Evolutionary conservation across 805 yeast species (phyloP).

Genomic region (Hanseniaspora occidentalis): DNA sequence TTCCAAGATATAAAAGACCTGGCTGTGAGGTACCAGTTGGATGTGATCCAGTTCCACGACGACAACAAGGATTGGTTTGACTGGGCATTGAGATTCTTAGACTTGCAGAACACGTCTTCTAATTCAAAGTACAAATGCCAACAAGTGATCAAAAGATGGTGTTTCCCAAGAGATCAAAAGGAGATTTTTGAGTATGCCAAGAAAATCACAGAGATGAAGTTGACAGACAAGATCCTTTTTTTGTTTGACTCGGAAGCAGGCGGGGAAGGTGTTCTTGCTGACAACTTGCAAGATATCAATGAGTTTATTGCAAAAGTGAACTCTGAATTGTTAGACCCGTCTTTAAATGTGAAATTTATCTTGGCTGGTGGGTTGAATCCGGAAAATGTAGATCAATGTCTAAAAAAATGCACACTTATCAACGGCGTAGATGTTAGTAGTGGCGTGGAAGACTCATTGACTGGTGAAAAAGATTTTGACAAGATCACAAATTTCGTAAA

Average conservation of each 20-base stretch:
- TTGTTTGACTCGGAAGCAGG: constrained; percentile 82
- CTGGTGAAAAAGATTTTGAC: constrained; percentile 55
- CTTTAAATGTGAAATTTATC: constrained; percentile 28
- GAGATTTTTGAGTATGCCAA: constrained; percentile 7
- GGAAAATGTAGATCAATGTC: constrained; percentile 51
- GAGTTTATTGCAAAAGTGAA: constrained; percentile 23
- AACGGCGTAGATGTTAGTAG: constrained; percentile 91
- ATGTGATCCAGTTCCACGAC: constrained; percentile 85
- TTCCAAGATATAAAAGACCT: constrained; percentile 42
- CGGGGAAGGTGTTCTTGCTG: constrained; percentile 72
- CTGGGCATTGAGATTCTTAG: background rate
- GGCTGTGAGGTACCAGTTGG: constrained; percentile 36
- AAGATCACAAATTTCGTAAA: constrained; percentile 51
- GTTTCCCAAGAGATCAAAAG: constrained; percentile 40
- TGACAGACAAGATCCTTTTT: constrained; percentile 36
- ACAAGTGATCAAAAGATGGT: constrained; percentile 59
- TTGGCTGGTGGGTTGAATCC: constrained; percentile 88
- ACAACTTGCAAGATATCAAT: constrained; percentile 49
- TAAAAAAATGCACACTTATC: constrained; percentile 36
- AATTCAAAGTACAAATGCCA: constrained; percentile 28
- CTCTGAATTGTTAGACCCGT: background rate
- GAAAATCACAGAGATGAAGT: constrained; percentile 1
- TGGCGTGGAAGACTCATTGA: constrained; percentile 60
- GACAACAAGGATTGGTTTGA: constrained; percentile 33
- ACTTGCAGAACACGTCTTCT: constrained; percentile 27